Base-by-base conservation (phyloP, 2,329 filamentous ascomycete genomes). In the Dactylonectria macrodidyma region DNA sequence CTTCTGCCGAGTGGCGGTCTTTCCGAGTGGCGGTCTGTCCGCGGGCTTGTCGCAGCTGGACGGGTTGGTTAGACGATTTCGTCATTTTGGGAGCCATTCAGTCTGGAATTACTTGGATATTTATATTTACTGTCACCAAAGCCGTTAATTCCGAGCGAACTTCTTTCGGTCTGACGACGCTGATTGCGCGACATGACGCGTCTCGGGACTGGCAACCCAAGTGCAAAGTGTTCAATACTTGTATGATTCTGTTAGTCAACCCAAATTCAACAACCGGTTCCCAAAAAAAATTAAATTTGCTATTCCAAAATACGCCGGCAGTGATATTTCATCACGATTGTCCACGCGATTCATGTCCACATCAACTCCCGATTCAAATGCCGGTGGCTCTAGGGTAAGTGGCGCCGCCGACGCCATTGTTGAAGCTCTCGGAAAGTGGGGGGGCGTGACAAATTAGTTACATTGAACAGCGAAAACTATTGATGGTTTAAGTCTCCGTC, bases 1-100 rank as follows among this genome's bases (percentile, higher is more conserved):
- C 10, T 12, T 19, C 51, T 19, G 44, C 65, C 65, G 65, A 68
- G 56, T 30, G 19, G 19, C 50, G 57, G 62, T 46, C 44, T 54
- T 65, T 65, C 9, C 30, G 14, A 54, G 7, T 24, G 52, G 56
- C 57, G 62, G 62, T 52, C 51, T 47, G 59, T 65, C 9, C 30
- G 14, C 64, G 64, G 64, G 16, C 14, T 38, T 57, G 61, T 60
- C 2, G n/a, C 14, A 19, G 46, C n/a, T 16, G 46, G 38, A 36
- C 19, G 38, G 2, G 14, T 44, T 44, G 41, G 41, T 5, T n/a
- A n/a, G 16, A 8, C 7, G 41, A 44, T 44, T 8, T n/a, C 41
- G 41, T 44, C 41, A 44, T 44, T 44, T 44, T 44, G 6, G 41
- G n/a, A n/a, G 14, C 5, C 4, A 9, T n/a, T 9, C 5, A n/a